Base-by-base conservation (phyloP, 148 eudicot species). In the Rhododendron mucronatum region DNA sequence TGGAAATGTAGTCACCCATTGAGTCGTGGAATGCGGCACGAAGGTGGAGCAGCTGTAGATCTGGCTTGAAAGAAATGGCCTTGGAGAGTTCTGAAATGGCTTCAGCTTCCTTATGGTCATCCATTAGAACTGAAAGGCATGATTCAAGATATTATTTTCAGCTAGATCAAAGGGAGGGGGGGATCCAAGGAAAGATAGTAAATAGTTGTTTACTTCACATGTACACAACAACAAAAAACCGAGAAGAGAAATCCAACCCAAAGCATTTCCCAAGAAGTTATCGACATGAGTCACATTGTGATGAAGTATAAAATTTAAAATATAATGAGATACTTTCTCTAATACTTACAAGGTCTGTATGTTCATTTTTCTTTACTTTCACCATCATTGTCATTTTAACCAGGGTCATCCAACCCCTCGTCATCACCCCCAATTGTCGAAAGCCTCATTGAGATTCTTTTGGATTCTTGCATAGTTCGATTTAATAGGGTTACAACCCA, bases 11-110 rank as follows among this genome's bases (percentile, higher is more conserved):
- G 85, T 90, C 89, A 50, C 95, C 92, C 90, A 93, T 91, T 13
- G 94, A 92, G 57, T 92, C 95, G 4, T 92, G 92, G 87, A 93
- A 93, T 81, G 95, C 94, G 65, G 95, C 95, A 83, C 95, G 90
- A 21, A 93, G 95, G 91, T 93, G 94, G 71, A 93, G 90, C 44
- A 93, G 92, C 82, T 92, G 95, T 89, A 92, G 85, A 85, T 93
- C 95, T 2, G 93, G 94, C 87, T 91, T 93, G 89, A 93, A 93
- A 86, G 91, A 87, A 86, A 93, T 92, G 86, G 94, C 94, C 73
- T 78, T 91, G 69, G 95, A 89, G 39, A 93, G 93, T 87, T 92
- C 95, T 50, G 84, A 84, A 20, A 93, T 92, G 74, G 95, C 95
- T 86, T 93, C 94, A 10, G 90, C 92, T 88, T 93, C 94, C 86